phyloP scores from a whole-genome alignment of 2,329 filamentous ascomycete species.

The Thermomyces lanuginosus region DNA sequence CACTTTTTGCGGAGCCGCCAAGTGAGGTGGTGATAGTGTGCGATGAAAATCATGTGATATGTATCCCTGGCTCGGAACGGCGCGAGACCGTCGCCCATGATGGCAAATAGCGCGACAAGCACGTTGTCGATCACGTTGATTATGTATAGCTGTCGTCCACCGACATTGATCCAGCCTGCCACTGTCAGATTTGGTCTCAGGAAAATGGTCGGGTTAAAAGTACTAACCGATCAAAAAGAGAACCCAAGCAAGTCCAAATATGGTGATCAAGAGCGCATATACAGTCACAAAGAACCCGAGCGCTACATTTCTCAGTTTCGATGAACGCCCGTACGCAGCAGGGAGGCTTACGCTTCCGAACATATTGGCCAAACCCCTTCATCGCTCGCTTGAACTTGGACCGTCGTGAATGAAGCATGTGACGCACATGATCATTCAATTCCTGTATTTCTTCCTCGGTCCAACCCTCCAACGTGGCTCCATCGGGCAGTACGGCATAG shows the following conservation, averaged over 20 bases:
- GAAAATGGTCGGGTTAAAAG: background rate
- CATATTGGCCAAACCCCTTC: constrained; percentile 68
- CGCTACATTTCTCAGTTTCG: constrained; percentile 26
- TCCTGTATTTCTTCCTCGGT: constrained; percentile 54
- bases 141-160: constrained; percentile 50
- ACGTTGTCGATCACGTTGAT: constrained; percentile 57
- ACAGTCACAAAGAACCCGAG: constrained; percentile 71
- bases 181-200: background rate
- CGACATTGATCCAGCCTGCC: constrained; percentile 63
- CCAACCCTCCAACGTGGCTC: constrained; percentile 58
- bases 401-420: constrained; percentile 69
- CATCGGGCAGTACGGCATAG: constrained; percentile 66
- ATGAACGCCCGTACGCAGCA: background rate
- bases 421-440: constrained; percentile 71
- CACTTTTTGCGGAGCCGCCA: constrained; percentile 50
- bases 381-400: constrained; percentile 64
- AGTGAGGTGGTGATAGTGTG: constrained; percentile 51
- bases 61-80: constrained; percentile 68
- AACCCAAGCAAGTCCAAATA: constrained; percentile 77
- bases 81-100: constrained; percentile 54
- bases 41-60: constrained; percentile 74
- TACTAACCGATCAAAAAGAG: constrained; percentile 62
- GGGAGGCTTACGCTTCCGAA: constrained; percentile 44
- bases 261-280: constrained; percentile 66
- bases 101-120: constrained; percentile 52